Evolutionary conservation across 768 basidiomycete genomes (phyloP).

Genomic region (Hygrophorus russula): DNA sequence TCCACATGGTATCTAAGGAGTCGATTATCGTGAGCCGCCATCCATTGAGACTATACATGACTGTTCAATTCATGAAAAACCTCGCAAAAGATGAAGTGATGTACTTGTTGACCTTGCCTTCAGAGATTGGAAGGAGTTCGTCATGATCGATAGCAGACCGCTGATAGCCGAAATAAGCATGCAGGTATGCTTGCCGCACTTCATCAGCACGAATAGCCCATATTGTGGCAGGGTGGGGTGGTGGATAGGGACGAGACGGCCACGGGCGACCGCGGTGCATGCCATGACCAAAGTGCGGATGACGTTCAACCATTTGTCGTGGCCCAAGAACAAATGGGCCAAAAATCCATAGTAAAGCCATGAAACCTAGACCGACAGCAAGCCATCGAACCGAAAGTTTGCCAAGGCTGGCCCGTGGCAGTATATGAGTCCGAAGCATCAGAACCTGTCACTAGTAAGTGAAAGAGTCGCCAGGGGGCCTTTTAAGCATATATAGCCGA

Average conservation of each 20-base stretch:
- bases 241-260: too few species aligned
- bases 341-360: too few species aligned
- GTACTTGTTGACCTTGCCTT: slow-evolving; percentile 12
- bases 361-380: too few species aligned
- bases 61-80: neutral
- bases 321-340: too few species aligned
- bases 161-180: slow-evolving; percentile 62
- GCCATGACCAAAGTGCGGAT: too few species aligned
- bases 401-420: too few species aligned
- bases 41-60: slow-evolving; percentile 51
- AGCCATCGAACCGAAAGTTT: too few species aligned
- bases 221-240: slow-evolving; percentile 17
- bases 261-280: too few species aligned
- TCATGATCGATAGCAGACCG: slow-evolving; percentile 50
- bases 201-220: slow-evolving; percentile 45
- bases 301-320: too few species aligned
- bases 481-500: too few species aligned
- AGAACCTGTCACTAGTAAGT: too few species aligned
- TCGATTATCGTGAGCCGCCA: slow-evolving; percentile 77
- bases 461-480: neutral
- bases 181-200: slow-evolving; percentile 52
- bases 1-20: slow-evolving; percentile 74
- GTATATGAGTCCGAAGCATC: too few species aligned
- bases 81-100: neutral
- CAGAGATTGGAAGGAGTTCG: slow-evolving; percentile 47